phyloP scores from a whole-genome alignment of 2,329 filamentous ascomycete genomes.

The Aspergillus unguis region DNA sequence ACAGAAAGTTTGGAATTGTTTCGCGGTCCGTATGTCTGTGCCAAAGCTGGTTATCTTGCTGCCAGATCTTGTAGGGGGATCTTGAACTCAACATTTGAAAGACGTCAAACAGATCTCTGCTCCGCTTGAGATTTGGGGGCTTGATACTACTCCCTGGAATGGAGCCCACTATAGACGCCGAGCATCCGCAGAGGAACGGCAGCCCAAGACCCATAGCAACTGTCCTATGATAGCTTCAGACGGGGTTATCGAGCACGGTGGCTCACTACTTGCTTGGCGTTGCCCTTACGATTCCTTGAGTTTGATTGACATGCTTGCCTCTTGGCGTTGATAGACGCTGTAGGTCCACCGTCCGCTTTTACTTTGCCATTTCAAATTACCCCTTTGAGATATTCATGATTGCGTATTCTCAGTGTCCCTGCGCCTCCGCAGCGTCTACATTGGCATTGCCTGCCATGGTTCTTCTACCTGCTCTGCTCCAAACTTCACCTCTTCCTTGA shows the following conservation, averaged over 20 bases:
- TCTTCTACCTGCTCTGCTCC: background rate
- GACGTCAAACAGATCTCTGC: background rate
- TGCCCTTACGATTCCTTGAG: background rate
- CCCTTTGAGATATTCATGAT: conserved; percentile 6
- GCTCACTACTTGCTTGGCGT: background rate
- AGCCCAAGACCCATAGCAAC: background rate
- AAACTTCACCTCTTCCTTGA: background rate
- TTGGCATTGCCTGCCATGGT: conserved; percentile 9
- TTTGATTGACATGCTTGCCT: conserved; percentile 6
- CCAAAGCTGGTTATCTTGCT: too few relatives aligned
- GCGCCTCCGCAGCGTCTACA: conserved; percentile 9
- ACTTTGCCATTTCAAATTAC: conserved; percentile 4
- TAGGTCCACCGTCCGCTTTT: background rate
- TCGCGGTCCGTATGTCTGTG: background rate
- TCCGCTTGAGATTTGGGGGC: background rate
- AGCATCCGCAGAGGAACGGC: background rate
- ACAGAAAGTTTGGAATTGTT: background rate
- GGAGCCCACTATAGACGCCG: conserved; percentile 6
- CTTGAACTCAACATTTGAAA: background rate
- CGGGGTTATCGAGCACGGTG: background rate
- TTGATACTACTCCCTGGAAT: conserved; percentile 3
- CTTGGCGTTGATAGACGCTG: conserved; percentile 2
- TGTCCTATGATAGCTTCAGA: background rate
- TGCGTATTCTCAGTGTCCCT: conserved; percentile 5
- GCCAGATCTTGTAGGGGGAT: background rate